Base-by-base conservation (phyloP, 768 basidiomycete species). In the Phylloporus sp. region DNA sequence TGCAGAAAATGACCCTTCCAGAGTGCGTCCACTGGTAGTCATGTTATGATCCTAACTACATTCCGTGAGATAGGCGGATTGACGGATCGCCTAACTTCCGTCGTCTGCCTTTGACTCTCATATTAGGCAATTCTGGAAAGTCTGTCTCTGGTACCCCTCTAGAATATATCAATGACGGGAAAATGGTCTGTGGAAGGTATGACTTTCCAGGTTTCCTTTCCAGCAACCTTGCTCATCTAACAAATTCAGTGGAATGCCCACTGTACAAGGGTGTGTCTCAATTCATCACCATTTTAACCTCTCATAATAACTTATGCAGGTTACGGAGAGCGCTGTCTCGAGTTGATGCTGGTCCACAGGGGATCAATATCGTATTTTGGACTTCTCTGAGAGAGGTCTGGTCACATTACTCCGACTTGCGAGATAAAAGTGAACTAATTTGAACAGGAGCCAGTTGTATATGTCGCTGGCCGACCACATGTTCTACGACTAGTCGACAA, bases 41-140 rank as follows among this genome's bases (percentile, higher is more conserved):
- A 40, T 26, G 18, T 40, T 38, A 27, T 51, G 46, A 46, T 47
- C 29, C 50, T 58, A 50, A 45, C 24, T 4, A 20, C 13, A 1
- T 48, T 54, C 55, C 12, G 29, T 13, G 50, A 28, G 36, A 13
- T 57, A 85, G 88, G 62, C 86, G 93, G 16, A 91, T 98, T 35
- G 92, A 97, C 13, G 95, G 95, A 8, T 81, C 92, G 1, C 92
- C 95, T 1, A 99, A 98, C 64, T 98, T 95, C 76, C 81, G 97
- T 52, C 78, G 86, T 20, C 75, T 89, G 13, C 86, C 89, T 6
- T 73, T 97, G 60, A 79, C 79, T 4, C 70, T 88, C 22, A 38
- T 52, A 15, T 52, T 75, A 11, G 55, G 58, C 7, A 42, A 58
- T 8, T 52, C 64, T 2, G 54, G 67, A 18, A 55, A 62, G 10